phyloP scores from a whole-genome alignment of 352 stramenopile species.

The Globisporangium carolinianum region DNA sequence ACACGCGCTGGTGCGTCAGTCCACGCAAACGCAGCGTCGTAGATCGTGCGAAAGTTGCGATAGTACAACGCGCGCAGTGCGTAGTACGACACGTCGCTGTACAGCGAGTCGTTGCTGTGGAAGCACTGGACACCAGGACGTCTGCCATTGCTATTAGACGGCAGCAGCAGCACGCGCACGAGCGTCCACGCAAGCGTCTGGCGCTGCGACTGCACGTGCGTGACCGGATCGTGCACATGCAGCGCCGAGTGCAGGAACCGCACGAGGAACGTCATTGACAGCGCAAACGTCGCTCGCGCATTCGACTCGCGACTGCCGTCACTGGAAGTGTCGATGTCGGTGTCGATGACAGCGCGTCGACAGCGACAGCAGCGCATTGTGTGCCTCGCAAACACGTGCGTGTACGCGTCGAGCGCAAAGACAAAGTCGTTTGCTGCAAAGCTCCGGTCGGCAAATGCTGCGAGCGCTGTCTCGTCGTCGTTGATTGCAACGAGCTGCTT shows the following conservation, averaged over 20 bases:
- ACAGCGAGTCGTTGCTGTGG: slow-evolving; percentile 4
- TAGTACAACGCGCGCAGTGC: slow-evolving; percentile 24
- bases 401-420: slow-evolving; percentile 32
- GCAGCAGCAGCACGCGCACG: slow-evolving; percentile 3
- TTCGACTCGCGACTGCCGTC: too few species aligned
- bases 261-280: slow-evolving; percentile 15
- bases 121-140: neutral
- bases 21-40: slow-evolving; percentile 28
- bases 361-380: neutral
- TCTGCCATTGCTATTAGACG: too few species aligned
- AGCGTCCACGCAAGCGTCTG: slow-evolving; percentile 24
- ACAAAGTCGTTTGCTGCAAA: slow-evolving; percentile 27
- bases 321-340: too few species aligned
- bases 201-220: slow-evolving; percentile 14
- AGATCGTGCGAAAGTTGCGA: slow-evolving; percentile 25
- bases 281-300: too few species aligned
- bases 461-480: slow-evolving; percentile 2
- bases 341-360: too few species aligned
- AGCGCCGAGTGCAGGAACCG: slow-evolving; percentile 21
- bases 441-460: slow-evolving; percentile 15
- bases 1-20: slow-evolving; percentile 20
- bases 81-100: slow-evolving; percentile 23
- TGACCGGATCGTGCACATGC: slow-evolving; percentile 16
- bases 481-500: slow-evolving; percentile 17
- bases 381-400: neutral